phyloP scores from a whole-genome alignment of 1,284 basidiomycete species.

The Vanrija pseudolonga region DNA sequence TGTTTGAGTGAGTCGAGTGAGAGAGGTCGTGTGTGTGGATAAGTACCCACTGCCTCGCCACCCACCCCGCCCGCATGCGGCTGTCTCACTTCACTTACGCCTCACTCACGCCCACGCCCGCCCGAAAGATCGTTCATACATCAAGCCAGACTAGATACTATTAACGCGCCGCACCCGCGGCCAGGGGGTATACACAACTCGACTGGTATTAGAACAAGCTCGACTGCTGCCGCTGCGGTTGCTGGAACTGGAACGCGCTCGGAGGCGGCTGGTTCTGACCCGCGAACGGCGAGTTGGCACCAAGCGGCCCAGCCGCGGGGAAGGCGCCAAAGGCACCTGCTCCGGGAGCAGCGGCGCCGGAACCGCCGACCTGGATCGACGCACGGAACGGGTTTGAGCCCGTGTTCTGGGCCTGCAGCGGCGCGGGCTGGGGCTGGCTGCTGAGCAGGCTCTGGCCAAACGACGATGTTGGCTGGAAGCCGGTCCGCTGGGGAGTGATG shows the following conservation, averaged over 20 bases:
- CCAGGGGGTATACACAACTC: too few species aligned
- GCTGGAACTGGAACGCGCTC: not conserved
- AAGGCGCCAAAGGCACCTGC: not conserved
- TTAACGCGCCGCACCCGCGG: too few species aligned
- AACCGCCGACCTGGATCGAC: conserved; percentile 3
- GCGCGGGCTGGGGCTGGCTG: conserved; percentile 38
- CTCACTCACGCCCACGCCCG: too few species aligned
- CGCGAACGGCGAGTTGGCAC: conserved; percentile 28
- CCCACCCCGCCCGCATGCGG: too few species aligned
- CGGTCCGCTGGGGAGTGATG: conserved; percentile 26
- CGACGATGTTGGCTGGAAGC: conserved; percentile 78
- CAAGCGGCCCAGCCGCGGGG: conserved; percentile 23
- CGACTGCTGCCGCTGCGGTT: not conserved
- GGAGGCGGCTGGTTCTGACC: conserved; percentile 27
- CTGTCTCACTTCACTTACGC: too few species aligned
- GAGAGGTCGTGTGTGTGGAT: too few species aligned
- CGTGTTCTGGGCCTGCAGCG: conserved; percentile 13
- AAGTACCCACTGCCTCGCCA: too few species aligned
- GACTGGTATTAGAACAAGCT: conserved; percentile 1
- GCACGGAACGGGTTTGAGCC: conserved; percentile 42
- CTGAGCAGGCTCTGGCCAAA: conserved; percentile 61
- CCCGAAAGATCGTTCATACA: too few species aligned
- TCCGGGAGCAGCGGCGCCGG: not conserved
- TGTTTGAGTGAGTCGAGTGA: too few species aligned
- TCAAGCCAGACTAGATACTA: too few species aligned